A percentile compares a stretch with the other conserved stretches of the same genome.
These are phyloP conservation scores for Dioscorea zingiberensis DNA, from an alignment of 106 monocot species.

Conservation along the genomic window DNA sequence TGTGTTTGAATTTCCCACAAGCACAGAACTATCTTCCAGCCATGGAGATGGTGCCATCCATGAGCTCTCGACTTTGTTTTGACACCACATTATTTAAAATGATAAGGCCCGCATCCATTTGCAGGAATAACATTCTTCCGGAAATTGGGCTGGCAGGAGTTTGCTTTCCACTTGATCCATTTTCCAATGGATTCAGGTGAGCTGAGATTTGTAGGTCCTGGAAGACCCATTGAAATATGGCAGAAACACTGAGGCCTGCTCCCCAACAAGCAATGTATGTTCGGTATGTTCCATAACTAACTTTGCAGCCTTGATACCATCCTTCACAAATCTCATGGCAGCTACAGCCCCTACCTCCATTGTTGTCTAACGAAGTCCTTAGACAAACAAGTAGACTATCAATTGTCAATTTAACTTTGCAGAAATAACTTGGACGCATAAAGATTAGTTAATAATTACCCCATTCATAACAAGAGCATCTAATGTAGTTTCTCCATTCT, in stretches of 20 bases:
- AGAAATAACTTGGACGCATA: too few relatives aligned
- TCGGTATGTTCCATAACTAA: conserved; percentile 79
- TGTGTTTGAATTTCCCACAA: conserved; percentile 7
- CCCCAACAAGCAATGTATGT: conserved; percentile 83
- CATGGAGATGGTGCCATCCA: neutral
- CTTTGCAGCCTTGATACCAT: conserved; percentile 82
- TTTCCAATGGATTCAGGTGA: conserved; percentile 67
- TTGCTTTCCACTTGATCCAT: conserved; percentile 69
- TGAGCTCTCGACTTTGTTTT: conserved; percentile 8
- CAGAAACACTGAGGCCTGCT: conserved; percentile 77
- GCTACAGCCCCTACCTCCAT: conserved; percentile 92
- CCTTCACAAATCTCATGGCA: conserved; percentile 93
- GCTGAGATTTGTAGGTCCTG: conserved; percentile 73
- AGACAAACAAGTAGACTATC: conserved; percentile 19
- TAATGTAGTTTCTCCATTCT: conserved; percentile 94
- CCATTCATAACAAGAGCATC: conserved; percentile 96
- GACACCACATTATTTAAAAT: conserved; percentile 11
- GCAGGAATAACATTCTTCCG: conserved; percentile 64
- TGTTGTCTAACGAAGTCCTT: conserved; percentile 63
- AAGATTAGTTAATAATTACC: conserved; percentile 31
- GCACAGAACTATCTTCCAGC: conserved; percentile 6
- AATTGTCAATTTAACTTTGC: conserved; percentile 6
- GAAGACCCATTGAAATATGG: conserved; percentile 92
- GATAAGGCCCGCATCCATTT: conserved; percentile 68
- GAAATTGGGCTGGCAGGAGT: conserved; percentile 78